Base-by-base conservation (phyloP, 305 asterid genomes). In the Rubia balearica region DNA sequence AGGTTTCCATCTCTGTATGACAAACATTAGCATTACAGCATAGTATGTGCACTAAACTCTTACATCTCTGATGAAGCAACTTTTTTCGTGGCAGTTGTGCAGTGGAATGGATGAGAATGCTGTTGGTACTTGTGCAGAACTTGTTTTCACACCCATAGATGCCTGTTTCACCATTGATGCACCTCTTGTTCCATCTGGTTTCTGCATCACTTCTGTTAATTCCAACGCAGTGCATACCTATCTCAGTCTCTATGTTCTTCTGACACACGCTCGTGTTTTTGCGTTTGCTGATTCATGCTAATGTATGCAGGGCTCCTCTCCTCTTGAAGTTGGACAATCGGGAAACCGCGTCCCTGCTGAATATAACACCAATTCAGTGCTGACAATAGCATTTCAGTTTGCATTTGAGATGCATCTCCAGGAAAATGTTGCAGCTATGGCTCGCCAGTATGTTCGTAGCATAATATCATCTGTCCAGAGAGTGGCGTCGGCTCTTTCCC, bases 101-200 rank as follows among this genome's bases (percentile, higher is more conserved):
- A 87, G 84, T 59, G 99, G 99, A 71, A 95, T 95, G 71, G 96
- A 95, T 57, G 99, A 91, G 84, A 90, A 76, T 65, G 92, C 91
- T 5, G 75, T 89, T 6, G 98, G 98, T 1, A 82, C 85, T 16
- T 87, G 96, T 60, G 87, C 97, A 1, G 99, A 95, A 77, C 96
- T 95, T 65, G 74, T 95, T 72, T 95, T 90, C 77, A 97, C 99
- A 16, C 99, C 99, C 4, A 95, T 95, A 17, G 98, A 95, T 56
- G 96, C 96, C 75, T 88, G 98, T 51, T 91, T 95, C 83, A 85
- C 97, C 2, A 98, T 91, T 65, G 97, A 95, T 75, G 95, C 98
- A 8, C 96, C 97, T 49, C 99, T 95, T 75, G 94, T 95, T 69
- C 98, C 99, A 0, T 95, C 98, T 36, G 98, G 99, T 74, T 95